Conservation (phyloP, 768 basidiomycete species). For the Baorangia bicolor region DNA sequence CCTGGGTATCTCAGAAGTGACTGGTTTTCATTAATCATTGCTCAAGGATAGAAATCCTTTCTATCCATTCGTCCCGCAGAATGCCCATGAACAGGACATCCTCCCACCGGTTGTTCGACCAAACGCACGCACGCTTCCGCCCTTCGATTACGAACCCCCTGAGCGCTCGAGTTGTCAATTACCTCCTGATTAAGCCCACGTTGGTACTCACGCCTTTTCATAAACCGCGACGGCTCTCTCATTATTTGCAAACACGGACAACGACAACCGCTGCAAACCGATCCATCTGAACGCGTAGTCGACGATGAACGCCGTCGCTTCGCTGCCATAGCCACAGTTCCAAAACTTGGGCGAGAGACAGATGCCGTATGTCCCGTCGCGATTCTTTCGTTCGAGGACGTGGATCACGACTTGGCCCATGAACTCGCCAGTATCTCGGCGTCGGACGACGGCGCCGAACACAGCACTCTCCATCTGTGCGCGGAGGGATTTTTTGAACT, state of each 20-base stretch:
- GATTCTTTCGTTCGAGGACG: constrained; percentile 26
- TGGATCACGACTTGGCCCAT: constrained; percentile 33
- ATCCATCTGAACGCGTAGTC: constrained; percentile 42
- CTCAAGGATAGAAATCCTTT: constrained; percentile 17
- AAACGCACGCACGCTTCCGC: constrained; percentile 34
- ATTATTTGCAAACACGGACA: constrained; percentile 41
- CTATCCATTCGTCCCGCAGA: constrained; percentile 40
- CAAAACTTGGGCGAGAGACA: constrained; percentile 34
- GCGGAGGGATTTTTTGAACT: constrained; percentile 20
- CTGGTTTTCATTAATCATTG: constrained; percentile 7
- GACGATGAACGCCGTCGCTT: constrained; percentile 40
- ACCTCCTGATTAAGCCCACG: background rate
- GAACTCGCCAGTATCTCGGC: constrained; percentile 30
- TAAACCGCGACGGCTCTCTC: constrained; percentile 40
- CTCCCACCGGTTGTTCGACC: constrained; percentile 38
- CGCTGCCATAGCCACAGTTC: constrained; percentile 42
- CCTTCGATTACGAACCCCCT: constrained; percentile 45
- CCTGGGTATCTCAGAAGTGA: constrained; percentile 7
- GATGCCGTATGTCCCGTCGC: constrained; percentile 35
- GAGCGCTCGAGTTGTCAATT: background rate
- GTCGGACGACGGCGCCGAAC: constrained; percentile 30
- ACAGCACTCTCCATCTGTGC: constrained; percentile 25
- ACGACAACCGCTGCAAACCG: constrained; percentile 40
- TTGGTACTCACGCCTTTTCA: constrained; percentile 39
- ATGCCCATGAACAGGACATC: constrained; percentile 41